These are phyloP conservation scores for Aulographum hederae DNA, from an alignment of 2,329 filamentous ascomycete genomes.

Conservation along the genomic window DNA sequence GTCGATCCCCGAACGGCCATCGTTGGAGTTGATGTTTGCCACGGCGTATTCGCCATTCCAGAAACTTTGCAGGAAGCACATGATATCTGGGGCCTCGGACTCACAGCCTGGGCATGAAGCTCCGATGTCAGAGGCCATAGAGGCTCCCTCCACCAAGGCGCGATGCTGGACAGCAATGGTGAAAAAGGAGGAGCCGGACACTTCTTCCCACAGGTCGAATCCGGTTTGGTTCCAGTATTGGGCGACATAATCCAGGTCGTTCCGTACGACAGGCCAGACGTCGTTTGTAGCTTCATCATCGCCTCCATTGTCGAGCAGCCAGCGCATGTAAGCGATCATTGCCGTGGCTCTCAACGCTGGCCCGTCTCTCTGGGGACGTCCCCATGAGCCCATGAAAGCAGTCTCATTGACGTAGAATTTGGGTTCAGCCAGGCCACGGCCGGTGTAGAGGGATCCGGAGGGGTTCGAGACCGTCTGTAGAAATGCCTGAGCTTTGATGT, in stretches of 20 bases:
- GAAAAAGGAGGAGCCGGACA: slow-evolving; percentile 62
- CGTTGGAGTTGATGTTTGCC: slow-evolving; percentile 14
- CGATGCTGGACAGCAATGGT: slow-evolving; percentile 54
- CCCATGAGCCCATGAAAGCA: slow-evolving; percentile 52
- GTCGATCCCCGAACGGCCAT: slow-evolving; percentile 13
- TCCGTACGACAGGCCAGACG: slow-evolving; percentile 57
- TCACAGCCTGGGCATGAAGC: slow-evolving; percentile 11
- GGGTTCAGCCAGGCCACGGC: slow-evolving; percentile 45
- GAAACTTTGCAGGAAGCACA: slow-evolving; percentile 12
- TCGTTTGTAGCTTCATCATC: slow-evolving; percentile 21
- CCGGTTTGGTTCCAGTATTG: slow-evolving; percentile 45
- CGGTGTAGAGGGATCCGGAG: slow-evolving; percentile 35
- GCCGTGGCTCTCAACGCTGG: slow-evolving; percentile 60
- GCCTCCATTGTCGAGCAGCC: slow-evolving; percentile 46
- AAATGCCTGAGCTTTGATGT: slow-evolving; percentile 46
- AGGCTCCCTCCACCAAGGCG: slow-evolving; percentile 38
- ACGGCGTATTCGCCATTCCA: slow-evolving; percentile 13
- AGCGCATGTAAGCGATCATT: slow-evolving; percentile 53
- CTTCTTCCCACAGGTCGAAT: slow-evolving; percentile 75
- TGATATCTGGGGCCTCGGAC: slow-evolving; percentile 10
- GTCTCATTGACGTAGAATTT: slow-evolving; percentile 51
- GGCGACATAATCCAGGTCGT: slow-evolving; percentile 58
- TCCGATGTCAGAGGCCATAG: slow-evolving; percentile 12
- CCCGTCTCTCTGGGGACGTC: slow-evolving; percentile 63
- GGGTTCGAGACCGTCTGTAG: slow-evolving; percentile 53